Evolutionary conservation across 2,329 filamentous ascomycete species (phyloP).

Genomic region (Scopulariopsis brevicaulis): DNA sequence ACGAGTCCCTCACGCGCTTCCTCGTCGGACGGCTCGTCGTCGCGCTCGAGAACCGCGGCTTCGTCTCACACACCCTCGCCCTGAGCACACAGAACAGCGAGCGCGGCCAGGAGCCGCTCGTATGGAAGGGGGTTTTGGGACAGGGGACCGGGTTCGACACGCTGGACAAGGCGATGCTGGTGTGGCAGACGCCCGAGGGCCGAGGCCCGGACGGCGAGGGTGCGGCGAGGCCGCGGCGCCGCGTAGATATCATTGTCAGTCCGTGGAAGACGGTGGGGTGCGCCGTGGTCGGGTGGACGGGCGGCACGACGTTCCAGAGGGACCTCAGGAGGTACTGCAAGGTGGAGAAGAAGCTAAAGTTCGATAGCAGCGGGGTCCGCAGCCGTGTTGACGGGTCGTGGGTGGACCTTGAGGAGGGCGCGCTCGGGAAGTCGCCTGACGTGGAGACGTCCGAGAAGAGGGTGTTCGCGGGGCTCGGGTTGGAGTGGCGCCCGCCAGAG

Average conservation of each 20-base stretch:
- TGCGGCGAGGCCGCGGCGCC: slow-evolving; percentile 45
- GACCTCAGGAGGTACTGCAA: slow-evolving; percentile 76
- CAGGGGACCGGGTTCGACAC: slow-evolving; percentile 63
- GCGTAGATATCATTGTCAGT: slow-evolving; percentile 85
- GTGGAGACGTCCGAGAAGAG: slow-evolving; percentile 66
- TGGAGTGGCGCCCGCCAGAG: slow-evolving; percentile 54
- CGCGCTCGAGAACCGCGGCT: slow-evolving; percentile 54
- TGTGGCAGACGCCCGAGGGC: slow-evolving; percentile 45
- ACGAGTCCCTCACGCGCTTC: slow-evolving; percentile 54
- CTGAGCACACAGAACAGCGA: slow-evolving; percentile 60
- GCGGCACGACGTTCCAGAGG: slow-evolving; percentile 80
- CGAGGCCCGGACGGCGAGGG: slow-evolving; percentile 7
- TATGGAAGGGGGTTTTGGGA: slow-evolving; percentile 32
- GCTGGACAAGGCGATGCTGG: slow-evolving; percentile 82
- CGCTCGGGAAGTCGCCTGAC: slow-evolving; percentile 35
- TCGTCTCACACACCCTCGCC: slow-evolving; percentile 73
- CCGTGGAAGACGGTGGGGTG: slow-evolving; percentile 86
- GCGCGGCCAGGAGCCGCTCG: slow-evolving; percentile 52
- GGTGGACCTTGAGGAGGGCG: slow-evolving; percentile 58
- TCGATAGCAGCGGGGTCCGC: slow-evolving; percentile 81
- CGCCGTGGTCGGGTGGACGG: slow-evolving; percentile 78
- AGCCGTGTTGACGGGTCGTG: slow-evolving; percentile 52
- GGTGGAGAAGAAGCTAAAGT: slow-evolving; percentile 62
- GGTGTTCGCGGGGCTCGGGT: slow-evolving; percentile 66
- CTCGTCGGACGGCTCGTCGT: slow-evolving; percentile 63